Percentiles rank a stretch among this genome's conserved stretches.
These are phyloP conservation scores for Boechera divaricarpa DNA, from an alignment of 345 rosid species.

Conservation along the genomic window DNA sequence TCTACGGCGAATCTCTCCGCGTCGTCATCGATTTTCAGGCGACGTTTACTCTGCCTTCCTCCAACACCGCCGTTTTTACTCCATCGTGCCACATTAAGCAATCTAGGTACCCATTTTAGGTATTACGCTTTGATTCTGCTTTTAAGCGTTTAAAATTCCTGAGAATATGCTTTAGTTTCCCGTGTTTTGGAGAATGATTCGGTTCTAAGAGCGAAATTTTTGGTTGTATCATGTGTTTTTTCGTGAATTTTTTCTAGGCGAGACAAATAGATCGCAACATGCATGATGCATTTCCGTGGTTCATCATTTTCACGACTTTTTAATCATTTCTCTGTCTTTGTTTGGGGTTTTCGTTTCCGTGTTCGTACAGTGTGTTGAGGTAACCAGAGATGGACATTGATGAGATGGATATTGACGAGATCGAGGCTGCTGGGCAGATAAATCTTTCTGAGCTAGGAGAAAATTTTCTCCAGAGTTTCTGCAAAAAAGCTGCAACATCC, in stretches of 20 bases:
- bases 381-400: slow-evolving; percentile 32
- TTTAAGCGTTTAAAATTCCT: neutral
- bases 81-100: neutral
- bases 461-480: slow-evolving; percentile 54
- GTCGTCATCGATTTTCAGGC: slow-evolving; percentile 15
- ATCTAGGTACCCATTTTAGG: slow-evolving; percentile 10
- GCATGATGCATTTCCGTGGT: slow-evolving; percentile 7
- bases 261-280: neutral
- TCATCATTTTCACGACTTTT: neutral
- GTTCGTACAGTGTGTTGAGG: slow-evolving; percentile 19
- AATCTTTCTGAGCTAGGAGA: slow-evolving; percentile 56
- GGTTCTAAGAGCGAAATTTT: neutral
- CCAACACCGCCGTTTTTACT: neutral
- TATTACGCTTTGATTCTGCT: slow-evolving; percentile 29
- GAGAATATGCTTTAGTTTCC: slow-evolving; percentile 15
- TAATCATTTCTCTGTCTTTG: neutral
- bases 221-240: neutral
- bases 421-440: slow-evolving; percentile 44
- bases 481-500: slow-evolving; percentile 61
- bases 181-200: neutral
- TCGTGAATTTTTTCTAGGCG: too few relatives aligned
- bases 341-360: slow-evolving; percentile 4
- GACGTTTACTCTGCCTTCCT: neutral
- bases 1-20: neutral
- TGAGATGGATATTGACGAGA: slow-evolving; percentile 36